Evolutionary conservation across 768 basidiomycete genomes (phyloP), one percentile per base, ranked within the genome.

Genomic region (Austroboletus eburneus): DNA sequence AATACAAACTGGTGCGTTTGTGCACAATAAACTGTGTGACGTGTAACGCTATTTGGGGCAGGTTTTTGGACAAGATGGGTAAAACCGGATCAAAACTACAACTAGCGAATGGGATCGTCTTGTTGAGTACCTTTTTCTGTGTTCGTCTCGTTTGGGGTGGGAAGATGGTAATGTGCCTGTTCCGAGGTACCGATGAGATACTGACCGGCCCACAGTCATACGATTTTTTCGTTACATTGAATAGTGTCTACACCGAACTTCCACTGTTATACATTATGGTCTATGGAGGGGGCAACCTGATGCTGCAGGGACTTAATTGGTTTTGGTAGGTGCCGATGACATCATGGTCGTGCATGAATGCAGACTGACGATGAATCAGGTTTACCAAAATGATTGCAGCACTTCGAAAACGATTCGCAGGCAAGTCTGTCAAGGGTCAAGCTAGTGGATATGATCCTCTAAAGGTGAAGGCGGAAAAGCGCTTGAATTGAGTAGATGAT

Each of bases 21-120:
- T 14, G 35, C 34, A 9, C 8, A 27, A 22, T 36, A 2, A 6
- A 27, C 17, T 22, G 17, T 27, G 27, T 30, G 39, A 21, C 22
- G 10, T 12, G 25, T 39, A 41, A 36, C 39, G 24, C 18, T 16
- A 48, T 27, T 6, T 13, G 24, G 37, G 45, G 9, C 42, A 87
- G 85, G 81, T 84, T 83, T 65, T 61, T 91, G 50, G 88, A 91
- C 63, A 90, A 91, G 63, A 82, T 75, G 14, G 78, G 79, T 38
- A 79, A 73, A 43, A 88, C 86, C 0, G 89, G 89, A 14, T 75
- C 77, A 22, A 78, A 57, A 2, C 58, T 82, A 24, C 88, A 91
- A 59, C 67, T 86, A 20, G 57, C 85, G 41, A 94, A 93, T 57
- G 90, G 89, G 13, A 48, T 83, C 38, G 62, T 77, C 47, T 74